phyloP scores from a whole-genome alignment of 805 yeast genomes.

The Wickerhamomyces bisporus region DNA sequence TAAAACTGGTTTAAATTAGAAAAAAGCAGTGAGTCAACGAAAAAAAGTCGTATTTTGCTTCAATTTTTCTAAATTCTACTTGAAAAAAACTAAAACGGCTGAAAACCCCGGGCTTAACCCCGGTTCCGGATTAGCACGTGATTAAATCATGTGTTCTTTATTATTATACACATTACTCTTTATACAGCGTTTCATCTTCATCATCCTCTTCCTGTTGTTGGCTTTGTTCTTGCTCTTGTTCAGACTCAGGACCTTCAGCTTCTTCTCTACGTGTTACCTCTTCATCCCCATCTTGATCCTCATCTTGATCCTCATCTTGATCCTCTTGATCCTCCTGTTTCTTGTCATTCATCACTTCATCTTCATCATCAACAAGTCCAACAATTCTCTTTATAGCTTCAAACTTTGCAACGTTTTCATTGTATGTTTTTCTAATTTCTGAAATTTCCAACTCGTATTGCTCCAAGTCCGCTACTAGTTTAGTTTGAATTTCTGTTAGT shows the following conservation, averaged over 20 bases:
- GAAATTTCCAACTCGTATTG: conserved; percentile 8
- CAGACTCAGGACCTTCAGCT: conserved; percentile 2
- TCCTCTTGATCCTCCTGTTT: conserved; percentile 1
- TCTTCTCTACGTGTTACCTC: conserved; percentile 2
- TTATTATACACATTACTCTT: not conserved
- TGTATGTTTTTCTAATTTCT: conserved; percentile 6
- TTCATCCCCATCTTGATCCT: conserved; percentile 1
- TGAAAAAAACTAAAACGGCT: too few species aligned
- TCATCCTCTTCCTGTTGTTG: not conserved
- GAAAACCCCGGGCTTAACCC: not conserved
- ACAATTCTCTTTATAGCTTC: conserved; percentile 8
- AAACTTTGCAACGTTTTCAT: conserved; percentile 11
- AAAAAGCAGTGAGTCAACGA: too few species aligned
- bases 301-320: not conserved
- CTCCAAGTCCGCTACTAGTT: not conserved
- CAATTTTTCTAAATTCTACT: too few species aligned
- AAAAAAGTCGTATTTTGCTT: not conserved
- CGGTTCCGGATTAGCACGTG: not conserved
- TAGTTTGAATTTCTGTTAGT: not conserved
- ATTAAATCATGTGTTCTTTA: not conserved
- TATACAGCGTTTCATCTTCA: conserved; percentile 38
- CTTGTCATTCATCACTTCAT: not conserved
- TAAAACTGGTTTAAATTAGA: too few species aligned
- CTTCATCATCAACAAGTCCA: conserved; percentile 8
- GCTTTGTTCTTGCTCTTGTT: too few species aligned